These are phyloP conservation scores for Pholiota microspora DNA, from an alignment of 768 basidiomycete genomes.

Conservation along the genomic window DNA sequence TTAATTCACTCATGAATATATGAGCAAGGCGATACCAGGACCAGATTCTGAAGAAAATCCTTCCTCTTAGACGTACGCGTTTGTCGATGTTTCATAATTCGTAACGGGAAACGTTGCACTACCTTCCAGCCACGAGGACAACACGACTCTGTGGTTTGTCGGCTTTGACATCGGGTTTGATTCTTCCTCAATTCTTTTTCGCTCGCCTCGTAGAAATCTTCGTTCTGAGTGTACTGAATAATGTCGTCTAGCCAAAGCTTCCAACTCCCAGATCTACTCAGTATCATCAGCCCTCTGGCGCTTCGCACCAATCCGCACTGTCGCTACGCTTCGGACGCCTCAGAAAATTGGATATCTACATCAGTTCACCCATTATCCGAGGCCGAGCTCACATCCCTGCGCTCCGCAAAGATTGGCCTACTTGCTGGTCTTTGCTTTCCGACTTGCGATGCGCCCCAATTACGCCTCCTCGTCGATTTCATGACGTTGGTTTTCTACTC, in stretches of 20 bases:
- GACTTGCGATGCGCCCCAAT: slow-evolving; percentile 52
- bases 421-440: slow-evolving; percentile 61
- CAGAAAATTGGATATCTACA: slow-evolving; percentile 4
- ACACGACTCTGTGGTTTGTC: no score
- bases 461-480: slow-evolving; percentile 51
- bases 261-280: slow-evolving; percentile 20
- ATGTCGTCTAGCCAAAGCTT: slow-evolving; percentile 13
- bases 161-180: no score
- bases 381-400: slow-evolving; percentile 25
- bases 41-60: no score
- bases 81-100: no score
- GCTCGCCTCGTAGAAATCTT: no score
- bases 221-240: not conserved
- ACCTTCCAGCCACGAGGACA: no score
- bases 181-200: not conserved
- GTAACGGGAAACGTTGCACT: no score
- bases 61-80: no score
- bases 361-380: slow-evolving; percentile 17
- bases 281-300: slow-evolving; percentile 13
- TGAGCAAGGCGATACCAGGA: no score
- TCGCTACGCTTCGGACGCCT: slow-evolving; percentile 12
- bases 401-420: slow-evolving; percentile 39
- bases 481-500: slow-evolving; percentile 40
- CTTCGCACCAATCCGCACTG: slow-evolving; percentile 18
- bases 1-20: no score